Evolutionary conservation across 768 basidiomycete species (phyloP), one percentile per base, ranked within the genome.

Genomic region (Russula sp.): DNA sequence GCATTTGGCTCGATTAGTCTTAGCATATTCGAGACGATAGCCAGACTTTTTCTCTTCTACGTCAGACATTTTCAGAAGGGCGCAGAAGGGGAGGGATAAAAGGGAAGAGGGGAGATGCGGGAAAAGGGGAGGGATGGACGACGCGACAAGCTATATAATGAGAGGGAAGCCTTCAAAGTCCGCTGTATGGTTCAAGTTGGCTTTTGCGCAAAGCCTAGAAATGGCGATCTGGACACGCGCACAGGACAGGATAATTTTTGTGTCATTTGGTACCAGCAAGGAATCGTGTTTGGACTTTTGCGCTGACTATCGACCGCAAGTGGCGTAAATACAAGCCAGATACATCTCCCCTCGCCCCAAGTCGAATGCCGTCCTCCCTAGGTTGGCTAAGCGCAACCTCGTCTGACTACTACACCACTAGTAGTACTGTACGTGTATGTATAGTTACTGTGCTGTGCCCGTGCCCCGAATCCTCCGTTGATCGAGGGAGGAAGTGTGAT

Each of bases 21-120:
- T 63, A 56, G 90, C 84, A 74, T 91, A 91, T 74, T 92, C 90
- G 47, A 92, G 77, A 68, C 90, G 84, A 76, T 92, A 92, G 64
- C 86, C 86, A 50, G 78, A 74, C 60, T 82, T 79, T 74, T 80
- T 85, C 59, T 57, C 62, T 65, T 76, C 77, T 39, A 63, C 66
- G 66, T 77, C 77, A 50, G 76, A 78, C 77, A 78, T 78, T 50
- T 61, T 67, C 47, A 40, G 45, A 14, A n/a, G 6, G 37, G 50
- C 47, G 59, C 59, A 40, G 51, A 50, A 44, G 49, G 55, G 48
- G 37, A 22, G 52, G 10, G 58, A 53, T 55, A 57, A 65, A 52
- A 27, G 55, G 57, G 63, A 59, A 64, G 37, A n/a, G 65, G 14
- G 57, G 57, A 63, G 63, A 64, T 62, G 68, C 64, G 62, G 70